Base-by-base conservation (phyloP, 768 basidiomycete genomes). In the Collybia mongolica region DNA sequence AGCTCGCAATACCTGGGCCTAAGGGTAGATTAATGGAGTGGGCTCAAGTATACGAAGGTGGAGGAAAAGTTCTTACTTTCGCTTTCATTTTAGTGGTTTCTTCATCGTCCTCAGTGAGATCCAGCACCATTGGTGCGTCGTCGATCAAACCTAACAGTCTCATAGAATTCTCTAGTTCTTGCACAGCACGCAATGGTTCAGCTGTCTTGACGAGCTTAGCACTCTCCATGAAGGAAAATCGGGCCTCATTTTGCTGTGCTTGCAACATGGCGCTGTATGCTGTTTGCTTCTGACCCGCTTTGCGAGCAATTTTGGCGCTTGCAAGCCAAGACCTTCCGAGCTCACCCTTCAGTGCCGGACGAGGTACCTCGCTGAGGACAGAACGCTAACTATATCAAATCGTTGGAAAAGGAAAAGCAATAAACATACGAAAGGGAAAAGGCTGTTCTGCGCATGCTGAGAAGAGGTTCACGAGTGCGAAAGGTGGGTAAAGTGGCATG, bases 211-310 rank as follows among this genome's bases (percentile, higher is more conserved):
- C 71, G 4, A 98, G 80, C 64, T 93, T 98, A 1, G 92, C 90
- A 60, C 86, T 93, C 64, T 98, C 90, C 44, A 98, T 76, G 69
- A 95, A 97, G 15, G 86, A 81, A 62, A 87, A 93, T 0, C 79
- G 78, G 0, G 84, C 79, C 18, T 82, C 76, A 54, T 74, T 76
- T 60, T 91, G 86, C 49, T 85, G 81, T 0, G 94, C 93, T 68
- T 99, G 97, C 0, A 99, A 77, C 55, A 90, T 83, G 5, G 97
- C 94, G 60, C 91, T 97, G 64, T 98, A 99, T 2, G 97, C 93
- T 0, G 96, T 98, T 70, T 98, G 96, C 76, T 83, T 86, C 64
- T 98, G 94, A 0, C 92, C 89, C 2, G 94, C 90, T 64, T 98
- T 99, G 28, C 97, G 76, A 28, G 97, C 97, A 49, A 94, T 93